A percentile compares a stretch with the other conserved stretches of the same genome.
These are phyloP conservation scores for Monascus ruber DNA, from an alignment of 2,329 filamentous ascomycete genomes.

Conservation along the genomic window DNA sequence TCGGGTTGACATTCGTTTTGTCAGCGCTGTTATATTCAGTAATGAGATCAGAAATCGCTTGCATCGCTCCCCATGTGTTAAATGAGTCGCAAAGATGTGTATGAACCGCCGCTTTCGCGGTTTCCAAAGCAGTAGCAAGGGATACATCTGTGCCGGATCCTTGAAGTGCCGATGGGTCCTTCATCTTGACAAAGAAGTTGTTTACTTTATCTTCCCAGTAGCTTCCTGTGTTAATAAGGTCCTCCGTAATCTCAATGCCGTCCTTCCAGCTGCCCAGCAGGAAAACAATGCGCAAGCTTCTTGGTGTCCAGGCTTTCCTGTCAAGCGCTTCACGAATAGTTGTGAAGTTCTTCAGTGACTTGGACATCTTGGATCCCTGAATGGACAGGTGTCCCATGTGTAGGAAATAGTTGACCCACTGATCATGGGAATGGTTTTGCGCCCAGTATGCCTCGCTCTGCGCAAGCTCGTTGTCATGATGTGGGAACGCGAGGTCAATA, in stretches of 20 bases:
- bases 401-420: slow-evolving; percentile 92
- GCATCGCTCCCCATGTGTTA: slow-evolving; percentile 72
- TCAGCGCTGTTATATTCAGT: slow-evolving; percentile 58
- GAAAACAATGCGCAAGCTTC: slow-evolving; percentile 75
- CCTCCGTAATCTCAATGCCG: slow-evolving; percentile 78
- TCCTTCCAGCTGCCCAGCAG: slow-evolving; percentile 82
- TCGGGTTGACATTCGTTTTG: slow-evolving; percentile 34
- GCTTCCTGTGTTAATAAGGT: slow-evolving; percentile 62
- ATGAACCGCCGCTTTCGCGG: slow-evolving; percentile 48
- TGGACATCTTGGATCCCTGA: slow-evolving; percentile 88
- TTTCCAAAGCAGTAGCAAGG: slow-evolving; percentile 39
- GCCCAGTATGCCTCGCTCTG: slow-evolving; percentile 79
- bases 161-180: slow-evolving; percentile 31
- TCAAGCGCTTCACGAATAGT: slow-evolving; percentile 76
- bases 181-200: slow-evolving; percentile 53
- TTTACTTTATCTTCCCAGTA: slow-evolving; percentile 73
- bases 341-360: slow-evolving; percentile 89
- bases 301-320: slow-evolving; percentile 59
- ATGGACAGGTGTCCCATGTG: slow-evolving; percentile 93
- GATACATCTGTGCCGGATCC: slow-evolving; percentile 17
- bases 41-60: slow-evolving; percentile 64
- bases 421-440: slow-evolving; percentile 35
- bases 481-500: slow-evolving; percentile 81
- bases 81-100: slow-evolving; percentile 71
- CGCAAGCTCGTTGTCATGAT: slow-evolving; percentile 86